A percentile compares a stretch with the other conserved stretches of the same genome.
Evolutionary conservation across 306 rosid species (phyloP).

Genomic region (Lotus japonicus): DNA sequence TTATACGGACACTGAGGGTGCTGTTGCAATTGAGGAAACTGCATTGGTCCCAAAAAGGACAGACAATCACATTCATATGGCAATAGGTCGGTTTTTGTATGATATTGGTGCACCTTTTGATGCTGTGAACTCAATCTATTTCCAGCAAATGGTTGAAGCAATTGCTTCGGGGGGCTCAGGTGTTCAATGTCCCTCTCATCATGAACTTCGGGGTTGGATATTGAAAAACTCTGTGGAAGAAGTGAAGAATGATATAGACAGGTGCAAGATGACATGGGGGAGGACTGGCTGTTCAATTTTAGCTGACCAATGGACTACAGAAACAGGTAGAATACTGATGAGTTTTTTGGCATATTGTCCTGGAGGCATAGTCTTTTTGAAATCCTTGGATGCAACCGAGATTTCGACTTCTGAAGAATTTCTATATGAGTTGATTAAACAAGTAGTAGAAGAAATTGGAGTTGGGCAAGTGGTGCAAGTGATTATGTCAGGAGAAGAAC

Average conservation of each 20-base stretch:
- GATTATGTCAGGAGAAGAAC: conserved; percentile 57
- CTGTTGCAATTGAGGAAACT: conserved; percentile 28
- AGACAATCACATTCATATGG: conserved; percentile 53
- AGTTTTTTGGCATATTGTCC: conserved; percentile 58
- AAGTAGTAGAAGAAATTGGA: conserved; percentile 76
- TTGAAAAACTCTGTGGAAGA: conserved; percentile 76
- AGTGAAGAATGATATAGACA: conserved; percentile 54
- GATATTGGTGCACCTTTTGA: conserved; percentile 82
- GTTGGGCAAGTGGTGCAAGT: conserved; percentile 76
- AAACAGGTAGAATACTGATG: conserved; percentile 42
- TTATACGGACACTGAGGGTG: conserved; percentile 33
- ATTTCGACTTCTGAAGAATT: conserved; percentile 36
- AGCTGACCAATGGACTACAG: conserved; percentile 63
- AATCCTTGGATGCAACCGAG: conserved; percentile 66
- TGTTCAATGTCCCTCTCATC: conserved; percentile 47
- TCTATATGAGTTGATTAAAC: conserved; percentile 59
- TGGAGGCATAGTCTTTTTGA: conserved; percentile 64
- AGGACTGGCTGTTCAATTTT: conserved; percentile 78
- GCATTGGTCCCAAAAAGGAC: conserved; percentile 27
- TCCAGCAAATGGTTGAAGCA: conserved; percentile 77
- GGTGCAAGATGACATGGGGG: conserved; percentile 56
- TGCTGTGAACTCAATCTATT: conserved; percentile 72
- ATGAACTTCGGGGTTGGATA: conserved; percentile 80
- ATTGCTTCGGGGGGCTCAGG: conserved; percentile 54
- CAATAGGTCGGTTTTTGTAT: conserved; percentile 77